Base-by-base conservation (phyloP, 2,329 filamentous ascomycete species). In the Plectosphaerella cucumerina region DNA sequence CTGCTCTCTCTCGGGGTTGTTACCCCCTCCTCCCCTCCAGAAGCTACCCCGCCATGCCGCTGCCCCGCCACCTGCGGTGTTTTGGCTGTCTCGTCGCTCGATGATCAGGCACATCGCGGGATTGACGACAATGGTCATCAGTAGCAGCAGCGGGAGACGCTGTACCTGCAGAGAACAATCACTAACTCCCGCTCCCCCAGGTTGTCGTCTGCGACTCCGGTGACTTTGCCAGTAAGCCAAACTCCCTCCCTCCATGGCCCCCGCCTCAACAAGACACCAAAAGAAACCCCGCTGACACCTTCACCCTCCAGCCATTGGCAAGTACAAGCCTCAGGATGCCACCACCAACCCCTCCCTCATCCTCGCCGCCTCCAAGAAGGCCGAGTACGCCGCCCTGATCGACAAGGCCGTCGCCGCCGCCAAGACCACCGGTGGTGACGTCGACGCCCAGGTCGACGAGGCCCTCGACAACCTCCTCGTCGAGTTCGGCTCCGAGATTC, bases 301-400 rank as follows among this genome's bases (percentile, higher is more conserved):
- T 55, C 60, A 78, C 68, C 73, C 74, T 61, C 71, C 76, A 85
- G 92, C 92, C 74, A 99, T 99, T 73, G 92, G 82, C 81, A 97
- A 97, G 82, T 99, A 99, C 86, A 96, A 96, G 86, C 94, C 94
- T 60, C 92, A 99, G 82, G 94, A 99, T 89, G 94, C 94, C 69
- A 99, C 94, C 73, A 99, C 94, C 80, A 99, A 99, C 86, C 94
- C 94, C 54, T 97, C 94, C 58, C 83, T 99, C 71, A 97, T 99
- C 75, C 88, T 99, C 70, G 93, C 92, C 62, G 94, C 94, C 59
- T 92, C 94, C 70, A 97, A 99, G 84, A 97, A 97, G 85, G 69
- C 89, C 70, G 92, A 97, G 75, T 97, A 97, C 74, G 90, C 89
- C 67, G 86, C 87, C 73, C 79, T 97, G 69, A 95, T 97, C 64